A percentile compares a stretch with the other conserved stretches of the same genome.
Conservation (phyloP, 805 yeast species). For the Teunomyces cretensis region DNA sequence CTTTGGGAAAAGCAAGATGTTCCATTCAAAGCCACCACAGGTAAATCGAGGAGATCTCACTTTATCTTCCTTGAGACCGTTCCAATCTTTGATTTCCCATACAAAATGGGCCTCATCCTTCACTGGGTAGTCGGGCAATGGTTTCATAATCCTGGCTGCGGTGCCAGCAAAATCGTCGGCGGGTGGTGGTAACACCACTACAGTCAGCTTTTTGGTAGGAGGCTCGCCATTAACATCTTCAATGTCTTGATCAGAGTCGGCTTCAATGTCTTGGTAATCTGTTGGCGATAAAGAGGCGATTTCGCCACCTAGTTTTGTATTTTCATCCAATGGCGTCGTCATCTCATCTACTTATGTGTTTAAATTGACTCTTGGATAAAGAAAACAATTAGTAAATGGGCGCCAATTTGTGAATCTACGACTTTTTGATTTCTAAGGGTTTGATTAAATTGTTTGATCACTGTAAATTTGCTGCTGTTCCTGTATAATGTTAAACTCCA, state of each 20-base stretch:
- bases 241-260: neutral
- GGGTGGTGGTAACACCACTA: constrained; percentile 14
- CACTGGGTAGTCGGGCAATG: constrained; percentile 40
- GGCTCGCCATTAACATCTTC: neutral
- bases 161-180: constrained; percentile 33
- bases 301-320: neutral
- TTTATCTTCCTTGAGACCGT: constrained; percentile 37
- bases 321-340: neutral
- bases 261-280: constrained; percentile 2
- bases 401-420: neutral
- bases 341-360: neutral
- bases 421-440: neutral
- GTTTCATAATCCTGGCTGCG: constrained; percentile 35
- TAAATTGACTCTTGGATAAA: neutral
- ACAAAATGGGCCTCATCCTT: constrained; percentile 36
- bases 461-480: neutral
- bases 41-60: constrained; percentile 49
- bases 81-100: constrained; percentile 56
- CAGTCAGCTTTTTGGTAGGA: constrained; percentile 3
- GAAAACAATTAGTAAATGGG: neutral
- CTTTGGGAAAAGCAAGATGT: constrained; percentile 71
- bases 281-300: neutral
- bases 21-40: constrained; percentile 67
- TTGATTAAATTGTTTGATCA: constrained; percentile 1
- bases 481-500: neutral